These are phyloP conservation scores for Fomitopsis serialis DNA, from an alignment of 768 basidiomycete species.

Conservation along the genomic window DNA sequence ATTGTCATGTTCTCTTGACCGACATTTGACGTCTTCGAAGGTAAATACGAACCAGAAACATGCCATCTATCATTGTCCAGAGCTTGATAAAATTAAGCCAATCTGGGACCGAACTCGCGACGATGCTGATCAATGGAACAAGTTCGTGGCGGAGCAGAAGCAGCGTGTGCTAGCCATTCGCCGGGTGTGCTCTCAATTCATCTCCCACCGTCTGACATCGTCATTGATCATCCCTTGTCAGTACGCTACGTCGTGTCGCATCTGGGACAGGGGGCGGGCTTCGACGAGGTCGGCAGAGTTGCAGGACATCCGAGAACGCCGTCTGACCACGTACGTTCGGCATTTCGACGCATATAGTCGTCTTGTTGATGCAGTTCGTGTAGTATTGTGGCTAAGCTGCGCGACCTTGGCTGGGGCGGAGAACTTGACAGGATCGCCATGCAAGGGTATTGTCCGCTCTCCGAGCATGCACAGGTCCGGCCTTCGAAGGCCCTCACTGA, in stretches of 20 bases:
- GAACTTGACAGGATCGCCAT: conserved; percentile 2
- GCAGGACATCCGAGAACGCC: neutral
- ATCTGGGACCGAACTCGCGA: neutral
- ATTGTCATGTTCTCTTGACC: too few relatives aligned
- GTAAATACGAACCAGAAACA: neutral
- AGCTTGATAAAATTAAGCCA: neutral
- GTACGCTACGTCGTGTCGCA: neutral
- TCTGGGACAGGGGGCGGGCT: neutral
- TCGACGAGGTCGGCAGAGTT: neutral
- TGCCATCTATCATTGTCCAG: neutral
- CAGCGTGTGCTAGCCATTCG: neutral
- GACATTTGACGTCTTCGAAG: too few relatives aligned
- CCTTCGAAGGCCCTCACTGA: conserved; percentile 10
- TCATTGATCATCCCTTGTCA: neutral
- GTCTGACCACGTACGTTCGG: conserved; percentile 1
- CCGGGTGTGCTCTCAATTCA: neutral
- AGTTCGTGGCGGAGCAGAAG: neutral
- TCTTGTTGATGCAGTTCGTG: neutral
- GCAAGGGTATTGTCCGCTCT: neutral
- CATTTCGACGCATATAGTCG: neutral
- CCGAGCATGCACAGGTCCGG: conserved; percentile 2
- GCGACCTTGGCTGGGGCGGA: conserved; percentile 6
- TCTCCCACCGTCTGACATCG: neutral
- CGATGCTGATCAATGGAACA: neutral
- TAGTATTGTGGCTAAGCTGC: conserved; percentile 5